Evolutionary conservation across 164 flowering plant genomes (phyloP).

Genomic region (Stephania yunnanensis): DNA sequence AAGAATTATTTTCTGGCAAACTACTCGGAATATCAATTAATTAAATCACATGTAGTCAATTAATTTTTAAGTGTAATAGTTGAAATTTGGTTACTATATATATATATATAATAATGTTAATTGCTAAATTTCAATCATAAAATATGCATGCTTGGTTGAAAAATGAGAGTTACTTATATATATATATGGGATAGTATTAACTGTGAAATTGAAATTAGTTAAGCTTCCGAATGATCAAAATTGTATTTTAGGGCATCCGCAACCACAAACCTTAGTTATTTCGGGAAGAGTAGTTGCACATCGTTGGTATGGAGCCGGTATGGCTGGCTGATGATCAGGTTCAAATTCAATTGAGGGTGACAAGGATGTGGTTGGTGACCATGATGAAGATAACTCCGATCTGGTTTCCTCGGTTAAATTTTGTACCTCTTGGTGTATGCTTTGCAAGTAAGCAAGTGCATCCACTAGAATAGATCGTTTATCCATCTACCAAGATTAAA

Average conservation of each 20-base stretch:
- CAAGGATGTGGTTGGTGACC: background rate
- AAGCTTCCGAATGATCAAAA: too few species aligned
- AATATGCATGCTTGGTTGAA: too few species aligned
- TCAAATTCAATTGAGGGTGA: background rate
- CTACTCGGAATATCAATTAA: background rate
- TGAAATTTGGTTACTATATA: background rate
- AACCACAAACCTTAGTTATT: background rate
- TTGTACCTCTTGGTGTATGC: conserved; percentile 3
- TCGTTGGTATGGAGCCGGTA: background rate
- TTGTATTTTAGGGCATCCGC: background rate
- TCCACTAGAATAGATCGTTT: conserved; percentile 15
- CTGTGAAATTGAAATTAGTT: too few species aligned
- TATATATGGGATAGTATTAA: too few species aligned
- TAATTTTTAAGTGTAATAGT: background rate
- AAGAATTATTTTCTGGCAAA: too few species aligned
- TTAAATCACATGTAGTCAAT: background rate
- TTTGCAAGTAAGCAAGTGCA: conserved; percentile 13
- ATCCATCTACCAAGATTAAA: conserved; percentile 11
- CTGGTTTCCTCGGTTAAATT: background rate
- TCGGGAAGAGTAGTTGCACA: background rate
- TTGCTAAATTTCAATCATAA: background rate
- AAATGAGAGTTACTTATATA: too few species aligned
- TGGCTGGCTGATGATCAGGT: background rate
- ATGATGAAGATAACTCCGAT: background rate
- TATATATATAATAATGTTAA: background rate